A percentile compares a stretch with the other conserved stretches of the same genome.
phyloP scores from a whole-genome alignment of 306 rosid genomes.

The Cicer cuneatum region DNA sequence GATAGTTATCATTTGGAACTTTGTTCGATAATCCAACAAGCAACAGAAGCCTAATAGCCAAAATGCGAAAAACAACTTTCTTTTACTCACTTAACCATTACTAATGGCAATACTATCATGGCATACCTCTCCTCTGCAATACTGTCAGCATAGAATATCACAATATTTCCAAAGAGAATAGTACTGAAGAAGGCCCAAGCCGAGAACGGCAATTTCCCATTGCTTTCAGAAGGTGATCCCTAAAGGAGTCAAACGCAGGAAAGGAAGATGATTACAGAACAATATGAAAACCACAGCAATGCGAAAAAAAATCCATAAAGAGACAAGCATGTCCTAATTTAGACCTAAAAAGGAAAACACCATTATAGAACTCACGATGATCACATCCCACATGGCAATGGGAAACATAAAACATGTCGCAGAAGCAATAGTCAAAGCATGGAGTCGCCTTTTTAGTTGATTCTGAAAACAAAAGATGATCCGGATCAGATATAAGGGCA shows the following conservation, averaged over 20 bases:
- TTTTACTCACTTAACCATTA: conserved; percentile 1
- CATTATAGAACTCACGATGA: conserved; percentile 71
- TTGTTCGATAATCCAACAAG: conserved; percentile 32
- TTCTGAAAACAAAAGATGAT: conserved; percentile 62
- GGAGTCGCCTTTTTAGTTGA: conserved; percentile 95
- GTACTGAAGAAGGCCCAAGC: conserved; percentile 94
- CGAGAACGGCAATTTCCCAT: conserved; percentile 78
- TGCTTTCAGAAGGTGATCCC: conserved; percentile 85
- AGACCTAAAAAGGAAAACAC: conserved; percentile 22
- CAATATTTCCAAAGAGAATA: conserved; percentile 78
- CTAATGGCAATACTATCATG: conserved; percentile 15
- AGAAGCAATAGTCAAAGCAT: conserved; percentile 91
- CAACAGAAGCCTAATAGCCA: conserved; percentile 12
- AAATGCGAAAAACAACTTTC: conserved; percentile 14
- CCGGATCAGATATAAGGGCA: conserved; percentile 39
- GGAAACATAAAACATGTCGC: conserved; percentile 99
- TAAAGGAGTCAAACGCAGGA: conserved; percentile 43
- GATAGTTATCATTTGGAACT: conserved; percentile 19
- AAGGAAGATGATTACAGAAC: conserved; percentile 1
- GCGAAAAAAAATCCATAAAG: conserved; percentile 33
- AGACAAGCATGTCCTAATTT: conserved; percentile 24
- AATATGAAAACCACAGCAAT: conserved; percentile 23
- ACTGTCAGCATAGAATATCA: conserved; percentile 89
- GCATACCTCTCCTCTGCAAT: conserved; percentile 94
- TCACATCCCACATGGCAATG: conserved; percentile 92